Conservation (phyloP, 495 filamentous ascomycete genomes). For the Entonaema liquescens region DNA sequence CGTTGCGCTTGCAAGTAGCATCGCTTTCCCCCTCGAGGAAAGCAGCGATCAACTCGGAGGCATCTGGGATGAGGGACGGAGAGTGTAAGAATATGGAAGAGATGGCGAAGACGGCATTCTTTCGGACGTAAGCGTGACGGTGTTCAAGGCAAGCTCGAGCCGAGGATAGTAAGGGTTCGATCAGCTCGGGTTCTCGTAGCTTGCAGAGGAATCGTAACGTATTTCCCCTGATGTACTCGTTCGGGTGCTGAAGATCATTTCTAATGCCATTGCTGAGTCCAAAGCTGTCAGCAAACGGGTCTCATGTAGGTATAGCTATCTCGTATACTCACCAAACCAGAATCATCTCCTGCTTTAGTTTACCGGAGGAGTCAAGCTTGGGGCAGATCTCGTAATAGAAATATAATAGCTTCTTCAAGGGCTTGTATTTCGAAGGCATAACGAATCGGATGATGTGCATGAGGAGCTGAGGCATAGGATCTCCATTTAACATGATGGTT, state of each 20-base stretch:
- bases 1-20: slow-evolving; percentile 96
- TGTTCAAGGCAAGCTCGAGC: slow-evolving; percentile 92
- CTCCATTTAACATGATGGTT: slow-evolving; percentile 97
- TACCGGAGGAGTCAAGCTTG: slow-evolving; percentile 88
- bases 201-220: slow-evolving; percentile 97
- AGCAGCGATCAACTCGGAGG: slow-evolving; percentile 86
- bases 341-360: slow-evolving; percentile 99
- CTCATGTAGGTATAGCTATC: background rate
- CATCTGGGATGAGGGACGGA: slow-evolving; percentile 92
- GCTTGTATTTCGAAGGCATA: slow-evolving; percentile 96
- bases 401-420: slow-evolving; percentile 97
- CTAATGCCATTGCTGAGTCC: slow-evolving; percentile 88
- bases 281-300: slow-evolving; percentile 26
- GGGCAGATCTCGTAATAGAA: slow-evolving; percentile 99
- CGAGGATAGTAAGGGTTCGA: slow-evolving; percentile 93
- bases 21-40: slow-evolving; percentile 95
- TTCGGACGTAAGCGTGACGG: slow-evolving; percentile 95
- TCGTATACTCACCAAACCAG: slow-evolving; percentile 83
- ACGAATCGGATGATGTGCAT: slow-evolving; percentile 99
- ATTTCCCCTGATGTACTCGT: slow-evolving; percentile 97
- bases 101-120: slow-evolving; percentile 96
- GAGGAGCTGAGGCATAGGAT: slow-evolving; percentile 91
- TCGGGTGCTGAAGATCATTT: slow-evolving; percentile 95
- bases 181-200: slow-evolving; percentile 91
- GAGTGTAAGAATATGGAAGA: slow-evolving; percentile 93